Evolutionary conservation across 371 early-diverging fungal genomes (phyloP).

Genomic region (Lichtheimia corymbifera): DNA sequence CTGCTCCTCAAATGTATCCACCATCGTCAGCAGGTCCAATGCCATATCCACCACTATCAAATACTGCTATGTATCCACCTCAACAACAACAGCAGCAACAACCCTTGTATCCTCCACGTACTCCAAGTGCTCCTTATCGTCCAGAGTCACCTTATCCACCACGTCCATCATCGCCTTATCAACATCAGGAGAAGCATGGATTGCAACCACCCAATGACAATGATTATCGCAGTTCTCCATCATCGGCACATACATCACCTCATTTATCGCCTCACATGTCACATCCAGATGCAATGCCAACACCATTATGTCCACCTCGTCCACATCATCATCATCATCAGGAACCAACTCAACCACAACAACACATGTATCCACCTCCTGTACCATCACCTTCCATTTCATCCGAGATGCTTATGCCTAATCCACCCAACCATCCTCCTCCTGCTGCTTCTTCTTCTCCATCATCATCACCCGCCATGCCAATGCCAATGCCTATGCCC

Average conservation of each 20-base stretch:
- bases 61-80: neutral
- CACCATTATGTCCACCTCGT: neutral
- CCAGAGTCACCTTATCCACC: neutral
- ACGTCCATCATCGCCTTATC: conserved; percentile 1
- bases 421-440: too few species aligned
- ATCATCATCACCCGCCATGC: neutral
- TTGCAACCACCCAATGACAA: too few species aligned
- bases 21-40: neutral
- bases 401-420: too few species aligned
- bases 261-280: conserved; percentile 1
- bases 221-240: neutral
- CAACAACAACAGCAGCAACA: neutral
- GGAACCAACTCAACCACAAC: neutral
- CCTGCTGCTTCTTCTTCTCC: too few species aligned
- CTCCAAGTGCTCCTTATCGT: conserved; percentile 1
- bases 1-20: neutral
- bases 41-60: neutral
- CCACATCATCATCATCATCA: neutral
- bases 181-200: neutral
- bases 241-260: neutral
- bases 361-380: too few species aligned
- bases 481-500: conserved; percentile 5
- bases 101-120: neutral
- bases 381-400: too few species aligned
- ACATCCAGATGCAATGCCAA: neutral